Evolutionary conservation across 768 basidiomycete genomes (phyloP).

Genomic region (Amylocystis lapponica): DNA sequence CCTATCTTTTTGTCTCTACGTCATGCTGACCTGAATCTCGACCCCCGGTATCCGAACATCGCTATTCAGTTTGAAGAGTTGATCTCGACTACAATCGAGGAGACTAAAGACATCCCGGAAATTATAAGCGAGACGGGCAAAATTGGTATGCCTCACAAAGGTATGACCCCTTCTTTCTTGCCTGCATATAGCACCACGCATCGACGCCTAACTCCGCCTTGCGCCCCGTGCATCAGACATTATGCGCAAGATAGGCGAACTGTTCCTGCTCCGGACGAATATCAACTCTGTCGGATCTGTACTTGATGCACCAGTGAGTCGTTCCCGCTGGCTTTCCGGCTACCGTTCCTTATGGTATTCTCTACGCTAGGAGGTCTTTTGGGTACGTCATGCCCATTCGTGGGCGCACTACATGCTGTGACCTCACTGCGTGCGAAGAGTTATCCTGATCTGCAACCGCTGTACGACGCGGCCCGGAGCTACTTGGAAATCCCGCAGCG

Average conservation of each 20-base stretch:
- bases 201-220: too few species aligned
- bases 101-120: constrained; percentile 95
- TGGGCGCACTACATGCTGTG: neutral
- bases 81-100: constrained; percentile 89
- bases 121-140: constrained; percentile 91
- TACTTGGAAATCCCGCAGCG: constrained; percentile 95
- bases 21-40: neutral
- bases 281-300: constrained; percentile 96
- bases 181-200: too few species aligned
- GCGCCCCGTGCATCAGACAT: constrained; percentile 72
- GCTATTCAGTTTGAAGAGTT: constrained; percentile 76
- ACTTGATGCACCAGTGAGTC: constrained; percentile 85
- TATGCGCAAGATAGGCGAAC: constrained; percentile 94
- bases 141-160: constrained; percentile 85
- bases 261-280: constrained; percentile 90
- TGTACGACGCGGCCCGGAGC: constrained; percentile 89
- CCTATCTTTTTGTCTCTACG: constrained; percentile 13
- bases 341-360: neutral
- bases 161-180: constrained; percentile 28
- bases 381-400: constrained; percentile 48
- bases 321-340: constrained; percentile 2
- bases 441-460: constrained; percentile 90
- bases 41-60: neutral
- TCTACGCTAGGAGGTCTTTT: constrained; percentile 75
- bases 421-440: constrained; percentile 47